Base-by-base conservation (phyloP, 2,329 filamentous ascomycete species). In the Aspergillus viridinutans region DNA sequence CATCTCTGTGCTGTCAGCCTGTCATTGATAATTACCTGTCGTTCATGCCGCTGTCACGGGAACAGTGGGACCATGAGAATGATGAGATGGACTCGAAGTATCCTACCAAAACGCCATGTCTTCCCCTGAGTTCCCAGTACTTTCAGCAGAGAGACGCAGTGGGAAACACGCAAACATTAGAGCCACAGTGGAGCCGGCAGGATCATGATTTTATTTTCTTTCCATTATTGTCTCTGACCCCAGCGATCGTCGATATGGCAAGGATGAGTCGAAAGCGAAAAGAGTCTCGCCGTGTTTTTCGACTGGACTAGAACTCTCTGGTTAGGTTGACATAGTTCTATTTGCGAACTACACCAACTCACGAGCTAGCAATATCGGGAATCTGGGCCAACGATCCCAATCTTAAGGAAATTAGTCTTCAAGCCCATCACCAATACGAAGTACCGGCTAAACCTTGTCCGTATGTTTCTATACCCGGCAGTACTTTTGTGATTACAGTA, bases 301-400 rank as follows among this genome's bases (percentile, higher is more conserved):
- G 32, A 38, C 32, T 6, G 32, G 32, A 38, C 32, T 17, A 38
- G 32, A 38, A 38, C 32, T 17, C 32, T 38, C 26, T 32, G 10
- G 9, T 29, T 29, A 12, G 12, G 12, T 38, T 35, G 32, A 35
- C 32, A 35, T 14, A 14, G 12, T 55, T 55, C 49, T 52, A 55
- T 52, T 55, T 55, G 25, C 28, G 53, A 60, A 58, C 53, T 50
- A 32, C 51, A 23, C 53, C 53, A 26, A 47, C 23, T 26, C 49
- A 38, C 32, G 38, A 32, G 29, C 57, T 59, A 59, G 53, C 42
- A 54, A 23, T 49, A 57, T 61, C 52, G 49, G 56, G 52, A 50
- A 61, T 61, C n/a, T 35, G 14, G 21, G 20, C 43, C 56, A 59
- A 52, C 54, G 54, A 59, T 61, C 59, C 29, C 43, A 56, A 58